Conservation (phyloP, 1,284 basidiomycete species). For the Spongispora temasekensis region DNA sequence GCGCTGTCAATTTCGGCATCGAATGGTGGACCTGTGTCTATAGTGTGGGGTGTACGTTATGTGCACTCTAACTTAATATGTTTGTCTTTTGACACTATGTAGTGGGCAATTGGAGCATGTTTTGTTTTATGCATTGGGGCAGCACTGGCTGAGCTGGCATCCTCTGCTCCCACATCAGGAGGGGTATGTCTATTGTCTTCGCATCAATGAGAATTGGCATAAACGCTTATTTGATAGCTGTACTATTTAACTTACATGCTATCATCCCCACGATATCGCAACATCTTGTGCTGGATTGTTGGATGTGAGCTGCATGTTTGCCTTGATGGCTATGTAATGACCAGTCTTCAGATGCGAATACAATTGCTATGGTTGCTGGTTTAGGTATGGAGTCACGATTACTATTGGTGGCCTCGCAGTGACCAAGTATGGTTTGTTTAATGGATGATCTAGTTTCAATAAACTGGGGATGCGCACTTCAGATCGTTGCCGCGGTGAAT, state of each 20-base stretch:
- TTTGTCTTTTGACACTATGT: background rate
- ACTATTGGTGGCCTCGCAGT: background rate
- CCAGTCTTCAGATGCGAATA: slow-evolving; percentile 36
- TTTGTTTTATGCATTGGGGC: slow-evolving; percentile 66
- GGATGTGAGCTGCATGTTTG: slow-evolving; percentile 34
- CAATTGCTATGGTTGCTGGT: slow-evolving; percentile 40
- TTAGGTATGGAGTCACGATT: slow-evolving; percentile 16
- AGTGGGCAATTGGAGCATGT: slow-evolving; percentile 45
- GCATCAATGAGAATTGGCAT: no score
- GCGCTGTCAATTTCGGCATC: slow-evolving; percentile 44
- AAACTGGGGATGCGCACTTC: slow-evolving; percentile 44
- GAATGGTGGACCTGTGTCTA: slow-evolving; percentile 47
- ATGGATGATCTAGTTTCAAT: slow-evolving; percentile 37
- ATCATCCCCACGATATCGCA: slow-evolving; percentile 35
- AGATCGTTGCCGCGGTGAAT: slow-evolving; percentile 39
- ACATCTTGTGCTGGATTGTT: slow-evolving; percentile 42
- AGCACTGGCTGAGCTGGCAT: slow-evolving; percentile 71
- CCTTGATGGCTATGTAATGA: background rate
- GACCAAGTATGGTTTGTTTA: background rate
- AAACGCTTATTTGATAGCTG: slow-evolving; percentile 16
- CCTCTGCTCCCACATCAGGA: slow-evolving; percentile 65
- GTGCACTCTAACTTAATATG: background rate
- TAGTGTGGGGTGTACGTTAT: slow-evolving; percentile 47
- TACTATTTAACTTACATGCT: slow-evolving; percentile 43
- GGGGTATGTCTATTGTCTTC: slow-evolving; percentile 26